phyloP scores from a whole-genome alignment of 768 basidiomycete species.

The Boletus vinaceobasis region DNA sequence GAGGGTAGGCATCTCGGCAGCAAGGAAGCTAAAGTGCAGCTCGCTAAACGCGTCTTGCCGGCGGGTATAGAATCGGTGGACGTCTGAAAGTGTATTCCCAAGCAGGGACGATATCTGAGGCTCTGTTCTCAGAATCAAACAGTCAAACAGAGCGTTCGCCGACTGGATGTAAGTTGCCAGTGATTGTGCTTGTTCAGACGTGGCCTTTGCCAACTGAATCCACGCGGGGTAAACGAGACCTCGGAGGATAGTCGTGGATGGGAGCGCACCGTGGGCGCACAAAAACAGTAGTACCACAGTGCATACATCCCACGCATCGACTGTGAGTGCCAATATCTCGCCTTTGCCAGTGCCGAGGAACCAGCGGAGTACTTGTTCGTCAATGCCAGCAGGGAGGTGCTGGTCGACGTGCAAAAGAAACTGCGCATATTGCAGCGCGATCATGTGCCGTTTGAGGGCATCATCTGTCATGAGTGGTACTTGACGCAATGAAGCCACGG shows the following conservation, averaged over 20 bases:
- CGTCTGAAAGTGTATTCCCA: constrained; percentile 54
- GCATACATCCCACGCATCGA: constrained; percentile 67
- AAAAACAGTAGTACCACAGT: constrained; percentile 61
- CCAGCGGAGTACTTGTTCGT: constrained; percentile 70
- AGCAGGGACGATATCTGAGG: constrained; percentile 36
- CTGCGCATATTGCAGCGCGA: constrained; percentile 61
- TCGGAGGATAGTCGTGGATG: constrained; percentile 66
- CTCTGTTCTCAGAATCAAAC: constrained; percentile 55
- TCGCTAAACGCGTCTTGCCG: constrained; percentile 65
- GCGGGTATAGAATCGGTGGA: constrained; percentile 67
- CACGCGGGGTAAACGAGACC: constrained; percentile 81
- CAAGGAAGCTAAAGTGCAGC: constrained; percentile 61
- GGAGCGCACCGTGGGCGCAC: constrained; percentile 62
- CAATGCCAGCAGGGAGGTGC: constrained; percentile 71
- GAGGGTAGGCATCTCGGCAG: constrained; percentile 62
- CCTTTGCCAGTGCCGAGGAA: constrained; percentile 63
- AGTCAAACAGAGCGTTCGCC: constrained; percentile 60
- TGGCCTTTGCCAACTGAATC: constrained; percentile 49
- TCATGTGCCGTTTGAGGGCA: constrained; percentile 41
- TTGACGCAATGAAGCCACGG: constrained; percentile 69
- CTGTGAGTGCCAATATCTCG: constrained; percentile 55
- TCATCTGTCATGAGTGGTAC: constrained; percentile 56
- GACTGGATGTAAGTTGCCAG: constrained; percentile 54
- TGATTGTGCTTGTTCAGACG: constrained; percentile 37
- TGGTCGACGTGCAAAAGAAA: constrained; percentile 75